Evolutionary conservation across 2,329 filamentous ascomycete species (phyloP).

Genomic region (Emmonsia crescens): DNA sequence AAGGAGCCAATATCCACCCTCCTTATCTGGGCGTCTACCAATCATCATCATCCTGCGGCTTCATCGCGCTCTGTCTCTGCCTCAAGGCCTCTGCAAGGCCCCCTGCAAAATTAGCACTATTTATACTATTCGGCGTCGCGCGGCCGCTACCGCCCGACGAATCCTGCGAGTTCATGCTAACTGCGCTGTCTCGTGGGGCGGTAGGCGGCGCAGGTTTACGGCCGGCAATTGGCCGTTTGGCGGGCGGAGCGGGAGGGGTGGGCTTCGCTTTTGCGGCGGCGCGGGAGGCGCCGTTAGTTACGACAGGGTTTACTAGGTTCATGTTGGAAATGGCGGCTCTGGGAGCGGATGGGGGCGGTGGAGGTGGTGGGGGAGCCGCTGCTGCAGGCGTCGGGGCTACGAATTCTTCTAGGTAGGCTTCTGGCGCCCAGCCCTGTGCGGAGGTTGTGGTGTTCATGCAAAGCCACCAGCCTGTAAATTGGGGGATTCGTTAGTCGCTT

Average conservation of each 20-base stretch:
- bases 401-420: slow-evolving; percentile 80
- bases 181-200: slow-evolving; percentile 56
- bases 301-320: slow-evolving; percentile 24
- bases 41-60: slow-evolving; percentile 55
- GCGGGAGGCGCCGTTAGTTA: slow-evolving; percentile 28
- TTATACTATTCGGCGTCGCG: slow-evolving; percentile 51
- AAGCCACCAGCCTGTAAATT: slow-evolving; percentile 76
- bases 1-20: not conserved
- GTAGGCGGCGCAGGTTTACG: slow-evolving; percentile 60
- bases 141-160: slow-evolving; percentile 54
- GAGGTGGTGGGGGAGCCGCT: slow-evolving; percentile 49
- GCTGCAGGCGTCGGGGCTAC: slow-evolving; percentile 45
- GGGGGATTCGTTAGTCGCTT: slow-evolving; percentile 14
- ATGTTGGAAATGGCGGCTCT: slow-evolving; percentile 28
- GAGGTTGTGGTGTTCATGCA: slow-evolving; percentile 59
- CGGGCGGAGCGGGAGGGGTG: slow-evolving; percentile 64
- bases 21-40: not conserved
- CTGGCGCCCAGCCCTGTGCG: slow-evolving; percentile 86
- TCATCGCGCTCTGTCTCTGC: slow-evolving; percentile 66
- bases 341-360: slow-evolving; percentile 36
- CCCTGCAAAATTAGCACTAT: slow-evolving; percentile 54
- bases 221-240: slow-evolving; percentile 62
- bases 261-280: slow-evolving; percentile 50
- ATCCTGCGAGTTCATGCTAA: slow-evolving; percentile 38
- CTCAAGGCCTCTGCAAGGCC: slow-evolving; percentile 70